Base-by-base conservation (phyloP, 768 basidiomycete genomes). In the Asterophora parasitica region DNA sequence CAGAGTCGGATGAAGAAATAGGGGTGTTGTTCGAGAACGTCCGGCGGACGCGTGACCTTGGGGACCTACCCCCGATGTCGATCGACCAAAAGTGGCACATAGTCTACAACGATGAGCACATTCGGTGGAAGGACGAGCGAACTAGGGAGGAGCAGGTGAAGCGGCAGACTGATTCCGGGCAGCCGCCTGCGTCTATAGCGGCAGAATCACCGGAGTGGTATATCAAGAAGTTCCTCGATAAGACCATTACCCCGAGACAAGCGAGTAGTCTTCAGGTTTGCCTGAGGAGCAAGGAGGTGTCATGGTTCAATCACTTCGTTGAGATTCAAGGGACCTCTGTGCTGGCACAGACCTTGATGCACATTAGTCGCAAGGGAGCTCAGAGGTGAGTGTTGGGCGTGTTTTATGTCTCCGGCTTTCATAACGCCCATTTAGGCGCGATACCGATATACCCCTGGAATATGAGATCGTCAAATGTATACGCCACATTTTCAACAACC, bases 41-140 rank as follows among this genome's bases (percentile, higher is more conserved):
- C 46, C 79, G 81, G 57, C 77, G 78, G 34, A 82, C 78, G 20
- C 79, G 91, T 35, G 86, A 80, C 55, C 63, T 90, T 19, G 76
- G 67, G 9, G 79, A 81, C 19, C 66, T 85, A 20, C 77, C 79
- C 7, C 66, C 75, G 50, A 69, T 90, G 48, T 58, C 79, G 12
- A 75, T 88, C 17, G 86, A 91, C 26, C 89, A 91, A 64, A 97
- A 97, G 68, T 99, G 95, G 94, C 74, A 75, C 54, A 80, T 98
- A 61, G 86, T 99, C 5, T 78, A 85, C 61, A 88, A 81, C 49
- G 85, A 89, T 55, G 86, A 88, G 57, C 84, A 86, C 46, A 74
- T 85, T 44, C 77, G 86, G 35, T 92, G 87, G 84, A 81, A 78
- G 56, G 82, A 85, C 39, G 83, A 84, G 56, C 81, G 77, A 58